Base-by-base conservation (phyloP, 176 grass and related monocot species). In the Rhynchospora breviuscula region DNA sequence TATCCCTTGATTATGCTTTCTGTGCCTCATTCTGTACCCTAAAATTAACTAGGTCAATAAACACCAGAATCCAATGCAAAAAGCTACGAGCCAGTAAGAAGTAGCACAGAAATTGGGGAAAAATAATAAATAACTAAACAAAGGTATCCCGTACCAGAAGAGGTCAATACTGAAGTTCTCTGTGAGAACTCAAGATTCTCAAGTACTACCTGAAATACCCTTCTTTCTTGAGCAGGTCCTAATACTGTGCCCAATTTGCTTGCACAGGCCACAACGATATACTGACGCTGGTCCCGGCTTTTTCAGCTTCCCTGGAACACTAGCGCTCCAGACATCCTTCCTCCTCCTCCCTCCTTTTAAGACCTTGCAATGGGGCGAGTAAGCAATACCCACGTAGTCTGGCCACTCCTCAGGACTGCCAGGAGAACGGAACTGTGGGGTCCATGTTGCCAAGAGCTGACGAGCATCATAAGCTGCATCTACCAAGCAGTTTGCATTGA, bases 351-450 rank as follows among this genome's bases (percentile, higher is more conserved):
- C 73, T 17, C 7, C 6, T 56, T 56, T 77, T 77, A 77, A 0
- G 5, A 19, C 52, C 10, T 53, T 75, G 70, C 70, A 25, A 75
- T 75, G 46, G 1, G 47, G 70, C 0, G 70, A 75, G 47, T 75
- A 75, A 52, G 70, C 70, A 75, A 75, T 47, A 1, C 70, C 70
- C 7, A 47, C 52, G 15, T 75, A 75, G 1, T 75, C 70, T 0
- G 70, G 70, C 70, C 70, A 75, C 33, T 75, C 70, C 70, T 75
- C 70, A 8, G 70, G 47, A 75, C 70, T 52, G 19, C 70, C 70
- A 14, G 49, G 73, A 14, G 6, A 25, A 56, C 54, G 25, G 49
- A 77, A 77, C 73, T 31, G 73, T 4, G 23, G 21, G 73, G 73
- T 31, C 73, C 49, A 77, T 15, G 73, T 77, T 7, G 73, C 49